Conservation (phyloP, 2,329 filamentous ascomycete genomes). For the Paecilomyces sp. region DNA sequence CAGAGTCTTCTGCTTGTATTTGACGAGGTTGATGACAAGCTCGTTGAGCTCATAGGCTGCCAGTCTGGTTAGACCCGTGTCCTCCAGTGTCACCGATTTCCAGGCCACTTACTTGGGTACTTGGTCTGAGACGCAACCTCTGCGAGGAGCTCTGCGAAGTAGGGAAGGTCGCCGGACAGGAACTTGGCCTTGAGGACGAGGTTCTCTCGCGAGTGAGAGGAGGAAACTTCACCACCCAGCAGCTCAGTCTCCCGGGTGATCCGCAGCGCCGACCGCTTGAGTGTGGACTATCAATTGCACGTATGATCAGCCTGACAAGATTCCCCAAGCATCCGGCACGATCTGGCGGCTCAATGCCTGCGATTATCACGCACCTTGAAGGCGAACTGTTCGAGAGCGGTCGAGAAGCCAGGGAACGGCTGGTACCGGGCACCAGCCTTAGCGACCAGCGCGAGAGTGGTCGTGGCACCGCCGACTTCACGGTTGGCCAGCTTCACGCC, state of each 20-base stretch:
- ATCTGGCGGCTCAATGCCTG: constrained; percentile 12
- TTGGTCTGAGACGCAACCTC: constrained; percentile 86
- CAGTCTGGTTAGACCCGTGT: constrained; percentile 3
- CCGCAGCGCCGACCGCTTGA: constrained; percentile 79
- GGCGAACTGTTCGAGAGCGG: constrained; percentile 88
- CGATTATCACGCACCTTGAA: constrained; percentile 67
- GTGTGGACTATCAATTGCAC: constrained; percentile 60
- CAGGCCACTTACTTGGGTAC: constrained; percentile 56
- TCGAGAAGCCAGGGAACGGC: constrained; percentile 78
- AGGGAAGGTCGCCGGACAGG: constrained; percentile 89
- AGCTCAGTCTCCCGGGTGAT: constrained; percentile 95
- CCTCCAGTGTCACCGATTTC: constrained; percentile 1
- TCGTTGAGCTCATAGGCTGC: constrained; percentile 85
- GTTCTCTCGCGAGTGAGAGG: constrained; percentile 89
- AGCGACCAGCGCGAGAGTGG: constrained; percentile 82
- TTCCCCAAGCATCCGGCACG: background rate
- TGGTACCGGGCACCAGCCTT: constrained; percentile 95
- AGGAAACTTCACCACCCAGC: constrained; percentile 78
- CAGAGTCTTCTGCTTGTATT: constrained; percentile 68
- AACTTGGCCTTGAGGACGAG: constrained; percentile 91
- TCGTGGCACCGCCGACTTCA: constrained; percentile 80
- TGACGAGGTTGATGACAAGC: constrained; percentile 71
- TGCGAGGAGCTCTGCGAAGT: constrained; percentile 91
- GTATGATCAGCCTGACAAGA: constrained; percentile 7
- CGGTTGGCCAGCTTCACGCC: constrained; percentile 90